phyloP scores from a whole-genome alignment of 2,329 filamentous ascomycete genomes.

The Penicillium decumbens region DNA sequence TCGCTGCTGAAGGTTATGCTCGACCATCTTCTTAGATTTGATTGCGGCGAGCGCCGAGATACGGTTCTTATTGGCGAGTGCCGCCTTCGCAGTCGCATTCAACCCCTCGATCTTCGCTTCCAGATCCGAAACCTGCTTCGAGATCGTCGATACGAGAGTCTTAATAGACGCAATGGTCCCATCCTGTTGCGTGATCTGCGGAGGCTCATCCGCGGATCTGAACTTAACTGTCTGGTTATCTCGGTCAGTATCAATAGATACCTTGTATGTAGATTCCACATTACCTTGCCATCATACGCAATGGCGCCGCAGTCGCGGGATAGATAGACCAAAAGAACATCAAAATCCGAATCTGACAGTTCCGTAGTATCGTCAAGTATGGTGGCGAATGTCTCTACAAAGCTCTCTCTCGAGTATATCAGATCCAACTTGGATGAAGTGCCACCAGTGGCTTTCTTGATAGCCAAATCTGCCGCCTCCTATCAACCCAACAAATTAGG shows the following conservation, averaged over 20 bases:
- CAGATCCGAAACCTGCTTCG: constrained; percentile 62
- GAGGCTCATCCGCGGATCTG: constrained; percentile 49
- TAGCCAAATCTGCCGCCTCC: constrained; percentile 54
- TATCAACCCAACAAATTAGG: constrained; percentile 14
- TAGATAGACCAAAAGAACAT: constrained; percentile 66
- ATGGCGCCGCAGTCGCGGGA: constrained; percentile 59
- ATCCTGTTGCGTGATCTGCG: constrained; percentile 70
- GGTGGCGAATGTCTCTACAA: constrained; percentile 55
- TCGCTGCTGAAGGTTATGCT: constrained; percentile 66
- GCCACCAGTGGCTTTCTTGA: constrained; percentile 42
- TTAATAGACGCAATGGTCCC: constrained; percentile 74
- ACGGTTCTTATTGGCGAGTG: constrained; percentile 68
- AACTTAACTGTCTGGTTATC: constrained; percentile 66
- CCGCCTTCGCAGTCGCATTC: constrained; percentile 59
- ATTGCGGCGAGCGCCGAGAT: constrained; percentile 72
- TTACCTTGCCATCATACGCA: constrained; percentile 46
- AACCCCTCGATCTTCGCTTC: constrained; percentile 50
- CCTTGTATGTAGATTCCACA: constrained; percentile 12
- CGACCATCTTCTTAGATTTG: constrained; percentile 75
- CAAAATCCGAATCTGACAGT: constrained; percentile 61
- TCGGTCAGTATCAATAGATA: constrained; percentile 17
- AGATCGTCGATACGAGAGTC: constrained; percentile 65
- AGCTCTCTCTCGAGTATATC: constrained; percentile 63
- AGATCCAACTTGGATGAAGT: constrained; percentile 57
- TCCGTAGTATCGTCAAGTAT: constrained; percentile 47